Evolutionary conservation across 768 basidiomycete species (phyloP).

Genomic region (Coprinellus aureogranulatus): DNA sequence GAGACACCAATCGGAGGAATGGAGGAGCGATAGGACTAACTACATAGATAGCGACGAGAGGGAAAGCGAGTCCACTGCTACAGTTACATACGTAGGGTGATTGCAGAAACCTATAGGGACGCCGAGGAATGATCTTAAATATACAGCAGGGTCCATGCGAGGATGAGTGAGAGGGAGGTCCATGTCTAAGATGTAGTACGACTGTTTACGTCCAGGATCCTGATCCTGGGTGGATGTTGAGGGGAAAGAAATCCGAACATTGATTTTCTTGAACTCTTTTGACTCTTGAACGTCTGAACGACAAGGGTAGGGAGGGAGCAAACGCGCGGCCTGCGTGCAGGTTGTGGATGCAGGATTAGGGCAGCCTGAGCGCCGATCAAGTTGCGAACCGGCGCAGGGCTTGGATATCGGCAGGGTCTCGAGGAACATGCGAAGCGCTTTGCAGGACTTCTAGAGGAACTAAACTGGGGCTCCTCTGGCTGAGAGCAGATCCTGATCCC

Average conservation of each 20-base stretch:
- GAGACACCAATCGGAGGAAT: neutral
- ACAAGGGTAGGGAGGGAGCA: neutral
- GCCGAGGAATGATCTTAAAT: slow-evolving; percentile 5
- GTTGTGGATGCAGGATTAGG: neutral
- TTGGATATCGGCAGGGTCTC: slow-evolving; percentile 65
- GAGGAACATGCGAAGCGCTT: slow-evolving; percentile 48
- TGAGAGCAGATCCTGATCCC: slow-evolving; percentile 20
- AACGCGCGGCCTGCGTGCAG: neutral
- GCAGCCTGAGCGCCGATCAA: slow-evolving; percentile 7
- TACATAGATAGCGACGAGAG: neutral
- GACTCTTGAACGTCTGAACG: neutral
- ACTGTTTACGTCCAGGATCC: slow-evolving; percentile 2
- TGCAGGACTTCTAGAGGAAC: slow-evolving; percentile 67
- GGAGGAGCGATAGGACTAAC: neutral
- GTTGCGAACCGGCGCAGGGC: slow-evolving; percentile 56
- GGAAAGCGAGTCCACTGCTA: neutral
- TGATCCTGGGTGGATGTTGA: slow-evolving; percentile 2
- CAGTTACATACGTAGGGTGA: neutral
- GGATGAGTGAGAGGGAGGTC: neutral
- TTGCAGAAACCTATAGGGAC: neutral
- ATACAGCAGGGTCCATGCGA: slow-evolving; percentile 7
- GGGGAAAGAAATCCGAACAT: neutral
- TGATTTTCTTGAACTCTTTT: neutral
- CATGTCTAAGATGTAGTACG: slow-evolving; percentile 2
- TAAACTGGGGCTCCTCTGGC: slow-evolving; percentile 28